Conservation (phyloP, 169 alveolate species). For the Toxoplasma gondii region DNA sequence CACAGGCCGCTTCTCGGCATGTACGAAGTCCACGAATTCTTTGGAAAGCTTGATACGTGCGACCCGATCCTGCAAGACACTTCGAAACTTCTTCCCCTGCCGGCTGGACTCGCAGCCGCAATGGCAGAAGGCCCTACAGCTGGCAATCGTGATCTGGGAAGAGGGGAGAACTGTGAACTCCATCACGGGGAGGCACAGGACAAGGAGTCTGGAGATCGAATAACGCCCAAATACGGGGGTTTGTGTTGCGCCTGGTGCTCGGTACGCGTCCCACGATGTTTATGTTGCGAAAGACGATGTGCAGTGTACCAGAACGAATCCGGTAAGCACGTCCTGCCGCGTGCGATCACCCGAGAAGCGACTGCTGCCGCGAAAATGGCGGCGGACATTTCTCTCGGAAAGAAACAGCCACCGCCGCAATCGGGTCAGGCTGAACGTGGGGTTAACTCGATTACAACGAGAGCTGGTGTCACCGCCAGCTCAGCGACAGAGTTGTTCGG, state of each 20-base stretch:
- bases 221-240: constrained; percentile 14
- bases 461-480: not conserved
- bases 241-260: constrained; percentile 28
- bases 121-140: not conserved
- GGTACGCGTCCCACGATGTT: constrained; percentile 15
- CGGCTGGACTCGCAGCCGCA: constrained; percentile 14
- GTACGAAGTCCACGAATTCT: constrained; percentile 12
- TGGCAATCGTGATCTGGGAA: not conserved
- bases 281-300: constrained; percentile 35
- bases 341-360: not conserved
- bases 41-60: not conserved
- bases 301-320: not conserved
- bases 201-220: too few species aligned
- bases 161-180: too few species aligned
- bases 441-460: not conserved
- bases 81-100: not conserved
- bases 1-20: not conserved
- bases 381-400: constrained; percentile 13
- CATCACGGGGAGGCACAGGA: too few species aligned
- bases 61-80: not conserved
- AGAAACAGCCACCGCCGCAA: not conserved
- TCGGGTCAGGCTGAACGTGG: not conserved
- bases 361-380: not conserved
- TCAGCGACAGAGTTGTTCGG: not conserved
- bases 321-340: not conserved